Evolutionary conservation across 2,329 filamentous ascomycete genomes (phyloP).

Genomic region (Sporothrix inflata): DNA sequence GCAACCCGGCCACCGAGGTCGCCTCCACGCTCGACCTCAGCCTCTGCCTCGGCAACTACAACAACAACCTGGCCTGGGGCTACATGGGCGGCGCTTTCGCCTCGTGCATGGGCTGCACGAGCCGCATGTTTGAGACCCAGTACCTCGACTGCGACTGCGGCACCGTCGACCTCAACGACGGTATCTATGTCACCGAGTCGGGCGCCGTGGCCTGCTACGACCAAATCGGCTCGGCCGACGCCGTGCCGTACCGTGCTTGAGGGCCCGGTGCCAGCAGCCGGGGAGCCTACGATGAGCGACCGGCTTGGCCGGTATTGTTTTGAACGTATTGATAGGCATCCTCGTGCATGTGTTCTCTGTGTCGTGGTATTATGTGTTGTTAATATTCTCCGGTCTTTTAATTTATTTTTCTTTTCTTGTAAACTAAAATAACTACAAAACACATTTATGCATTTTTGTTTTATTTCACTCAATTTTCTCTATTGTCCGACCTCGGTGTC

Average conservation of each 20-base stretch:
- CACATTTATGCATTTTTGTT: no score
- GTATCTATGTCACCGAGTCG: constrained; percentile 19
- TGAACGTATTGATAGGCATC: no score
- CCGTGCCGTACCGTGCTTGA: not conserved
- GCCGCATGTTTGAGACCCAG: constrained; percentile 7
- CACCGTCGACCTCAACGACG: constrained; percentile 29
- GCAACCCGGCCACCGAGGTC: not conserved
- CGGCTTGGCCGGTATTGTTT: no score
- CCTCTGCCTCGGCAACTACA: constrained; percentile 32
- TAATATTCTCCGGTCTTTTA: no score
- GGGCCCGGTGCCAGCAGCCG: not conserved
- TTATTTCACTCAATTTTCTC: no score
- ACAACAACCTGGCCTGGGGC: constrained; percentile 30
- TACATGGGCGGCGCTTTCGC: constrained; percentile 29
- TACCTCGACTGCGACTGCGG: constrained; percentile 32
- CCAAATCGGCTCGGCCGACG: not conserved
- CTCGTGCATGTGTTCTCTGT: no score
- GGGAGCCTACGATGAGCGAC: no score
- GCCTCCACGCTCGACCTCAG: constrained; percentile 26
- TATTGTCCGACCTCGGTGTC: no score
- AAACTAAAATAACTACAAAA: no score
- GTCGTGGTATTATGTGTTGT: no score
- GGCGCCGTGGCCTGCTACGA: constrained; percentile 29
- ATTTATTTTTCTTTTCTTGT: no score
- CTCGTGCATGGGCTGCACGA: constrained; percentile 28